phyloP scores from a whole-genome alignment of 2,329 filamentous ascomycete genomes.

The Fusarium poae region DNA sequence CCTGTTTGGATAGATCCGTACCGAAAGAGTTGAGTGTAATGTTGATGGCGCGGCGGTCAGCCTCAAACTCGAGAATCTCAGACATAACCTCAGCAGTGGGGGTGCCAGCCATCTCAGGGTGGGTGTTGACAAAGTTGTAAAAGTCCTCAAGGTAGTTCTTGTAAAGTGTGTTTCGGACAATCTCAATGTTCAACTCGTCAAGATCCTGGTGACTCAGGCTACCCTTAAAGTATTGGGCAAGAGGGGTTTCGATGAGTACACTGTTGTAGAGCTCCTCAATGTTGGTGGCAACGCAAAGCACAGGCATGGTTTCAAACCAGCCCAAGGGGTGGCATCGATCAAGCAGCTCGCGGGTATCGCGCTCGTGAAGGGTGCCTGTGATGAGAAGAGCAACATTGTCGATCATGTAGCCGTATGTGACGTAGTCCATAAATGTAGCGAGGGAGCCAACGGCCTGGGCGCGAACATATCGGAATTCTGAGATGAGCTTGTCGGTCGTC shows the following conservation, averaged over 20 bases:
- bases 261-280: constrained; percentile 99
- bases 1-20: constrained; percentile 92
- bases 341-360: constrained; percentile 93
- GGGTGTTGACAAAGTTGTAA: constrained; percentile 90
- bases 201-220: constrained; percentile 95
- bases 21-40: constrained; percentile 99
- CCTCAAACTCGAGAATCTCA: constrained; percentile 96
- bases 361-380: constrained; percentile 96
- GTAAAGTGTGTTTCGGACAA: constrained; percentile 97
- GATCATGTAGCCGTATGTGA: constrained; percentile 99
- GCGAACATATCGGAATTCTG: constrained; percentile 96
- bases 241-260: constrained; percentile 94
- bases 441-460: constrained; percentile 93
- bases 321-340: constrained; percentile 96
- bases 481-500: constrained; percentile 97
- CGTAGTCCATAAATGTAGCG: constrained; percentile 95
- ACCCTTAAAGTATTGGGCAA: constrained; percentile 97
- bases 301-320: constrained; percentile 99
- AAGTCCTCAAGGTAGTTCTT: constrained; percentile 99
- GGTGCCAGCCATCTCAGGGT: constrained; percentile 87
- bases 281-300: constrained; percentile 96
- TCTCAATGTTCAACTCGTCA: constrained; percentile 99
- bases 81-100: constrained; percentile 96
- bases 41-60: constrained; percentile 96
- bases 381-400: constrained; percentile 98